Base-by-base conservation (phyloP, 768 basidiomycete genomes). In the Phanerochaete sordida region DNA sequence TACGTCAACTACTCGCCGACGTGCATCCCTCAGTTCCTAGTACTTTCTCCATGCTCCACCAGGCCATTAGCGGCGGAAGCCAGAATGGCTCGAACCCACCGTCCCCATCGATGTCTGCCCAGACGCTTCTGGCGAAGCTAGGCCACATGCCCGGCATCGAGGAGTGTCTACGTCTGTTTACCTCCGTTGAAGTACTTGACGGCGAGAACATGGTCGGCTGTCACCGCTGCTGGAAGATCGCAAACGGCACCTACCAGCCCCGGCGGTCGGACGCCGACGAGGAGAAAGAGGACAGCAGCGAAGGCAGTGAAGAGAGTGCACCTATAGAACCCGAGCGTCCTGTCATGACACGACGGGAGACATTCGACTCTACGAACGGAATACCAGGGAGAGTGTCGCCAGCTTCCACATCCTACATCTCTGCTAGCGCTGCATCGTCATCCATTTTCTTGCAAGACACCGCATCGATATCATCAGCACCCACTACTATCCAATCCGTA, bases 201-300 rank as follows among this genome's bases (percentile, higher is more conserved):
- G 93, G 93, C 0, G 95, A 97, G 66, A 97, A 98, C 66, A 89
- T 87, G 76, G 95, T 97, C 56, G 94, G 94, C 0, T 98, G 95
- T 71, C 82, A 89, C 64, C 81, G 88, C 54, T 98, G 95, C 74
- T 98, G 95, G 95, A 95, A 93, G 78, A 86, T 93, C 35, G 85
- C 84, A 58, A 84, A 93, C 68, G 88, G 90, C 19, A 72, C 80
- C 58, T 83, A 86, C 64, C 70, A 75, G 44, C 74, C 74, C 0
- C 60, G 49, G n/a, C 56, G 54, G 23, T 19, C 28, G 13, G 30
- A 53, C 15, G 23, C 31, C 23, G 27, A 62, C 33, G 37, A 56
- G 47, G 28, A 64, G 48, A 33, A 62, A 46, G 21, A 53, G 12
- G 61, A 63, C n/a, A 63, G 59, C 59, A 54, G 71, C 61, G 66